These are phyloP conservation scores for Tripterygium wilfordii DNA, from an alignment of 177 flowering plant species.

Conservation along the genomic window DNA sequence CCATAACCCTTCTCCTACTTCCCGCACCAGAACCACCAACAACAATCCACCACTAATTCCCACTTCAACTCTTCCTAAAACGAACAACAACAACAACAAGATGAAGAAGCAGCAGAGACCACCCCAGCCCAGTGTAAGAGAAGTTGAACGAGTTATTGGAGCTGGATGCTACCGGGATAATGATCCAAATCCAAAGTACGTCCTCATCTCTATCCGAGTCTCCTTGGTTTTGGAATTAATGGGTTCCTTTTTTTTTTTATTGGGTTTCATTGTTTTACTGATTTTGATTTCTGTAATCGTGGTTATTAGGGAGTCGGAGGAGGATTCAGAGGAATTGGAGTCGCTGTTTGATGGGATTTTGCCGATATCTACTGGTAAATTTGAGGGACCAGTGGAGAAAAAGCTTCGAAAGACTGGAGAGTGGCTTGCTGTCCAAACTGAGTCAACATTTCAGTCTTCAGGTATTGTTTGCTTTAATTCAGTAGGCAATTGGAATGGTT, in stretches of 20 bases:
- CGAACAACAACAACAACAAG: slow-evolving; percentile 3
- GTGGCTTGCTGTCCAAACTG: slow-evolving; percentile 38
- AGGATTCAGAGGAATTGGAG: slow-evolving; percentile 20
- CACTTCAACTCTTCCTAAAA: slow-evolving; percentile 3
- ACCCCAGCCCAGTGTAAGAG: slow-evolving; percentile 39
- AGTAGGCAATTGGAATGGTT: not conserved
- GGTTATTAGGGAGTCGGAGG: slow-evolving; percentile 8
- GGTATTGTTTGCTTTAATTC: slow-evolving; percentile 21
- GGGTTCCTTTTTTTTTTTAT: not conserved
- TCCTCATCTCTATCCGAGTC: not conserved
- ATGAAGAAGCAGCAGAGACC: not conserved
- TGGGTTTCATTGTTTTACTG: not conserved
- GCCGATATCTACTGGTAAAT: slow-evolving; percentile 28
- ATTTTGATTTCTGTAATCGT: not conserved
- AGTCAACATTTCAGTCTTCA: slow-evolving; percentile 33
- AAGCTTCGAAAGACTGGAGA: slow-evolving; percentile 68
- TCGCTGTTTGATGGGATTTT: slow-evolving; percentile 31
- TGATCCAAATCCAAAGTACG: slow-evolving; percentile 41
- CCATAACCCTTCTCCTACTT: slow-evolving; percentile 17
- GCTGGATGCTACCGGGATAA: slow-evolving; percentile 64
- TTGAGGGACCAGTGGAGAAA: slow-evolving; percentile 56
- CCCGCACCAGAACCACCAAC: slow-evolving; percentile 1
- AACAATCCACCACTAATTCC: not conserved
- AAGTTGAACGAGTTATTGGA: slow-evolving; percentile 71
- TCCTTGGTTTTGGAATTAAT: not conserved